phyloP scores from a whole-genome alignment of 768 basidiomycete species.

The Podaxis mareebaensis region DNA sequence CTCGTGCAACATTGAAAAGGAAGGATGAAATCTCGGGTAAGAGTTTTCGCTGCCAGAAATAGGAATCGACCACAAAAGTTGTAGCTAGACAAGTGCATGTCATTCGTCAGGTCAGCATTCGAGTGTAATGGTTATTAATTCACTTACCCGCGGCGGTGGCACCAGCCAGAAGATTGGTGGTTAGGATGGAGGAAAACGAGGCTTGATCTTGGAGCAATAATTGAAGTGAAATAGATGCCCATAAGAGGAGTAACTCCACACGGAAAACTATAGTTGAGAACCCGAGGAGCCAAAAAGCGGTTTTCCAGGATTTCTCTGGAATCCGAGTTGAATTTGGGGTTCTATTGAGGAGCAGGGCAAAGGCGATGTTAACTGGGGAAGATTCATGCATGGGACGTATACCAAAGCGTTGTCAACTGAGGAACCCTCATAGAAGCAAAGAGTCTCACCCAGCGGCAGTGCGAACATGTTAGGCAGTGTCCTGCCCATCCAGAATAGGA shows the following conservation, averaged over 20 bases:
- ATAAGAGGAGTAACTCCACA: slow-evolving; percentile 72
- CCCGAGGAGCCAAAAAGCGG: slow-evolving; percentile 8
- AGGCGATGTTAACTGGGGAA: slow-evolving; percentile 5
- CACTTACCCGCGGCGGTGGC: slow-evolving; percentile 52
- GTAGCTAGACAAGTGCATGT: slow-evolving; percentile 38
- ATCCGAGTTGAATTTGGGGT: slow-evolving; percentile 30
- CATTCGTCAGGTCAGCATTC: neutral
- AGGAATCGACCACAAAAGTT: slow-evolving; percentile 74
- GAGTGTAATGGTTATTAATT: neutral
- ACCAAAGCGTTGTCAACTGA: neutral
- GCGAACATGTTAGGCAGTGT: slow-evolving; percentile 97
- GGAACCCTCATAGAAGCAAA: neutral
- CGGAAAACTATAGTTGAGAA: slow-evolving; percentile 74
- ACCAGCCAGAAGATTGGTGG: slow-evolving; percentile 50
- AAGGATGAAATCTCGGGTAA: slow-evolving; percentile 79
- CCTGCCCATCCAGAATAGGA: slow-evolving; percentile 91
- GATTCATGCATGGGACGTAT: neutral
- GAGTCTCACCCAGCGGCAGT: slow-evolving; percentile 63
- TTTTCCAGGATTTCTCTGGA: slow-evolving; percentile 15
- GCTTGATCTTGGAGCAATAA: slow-evolving; percentile 43
- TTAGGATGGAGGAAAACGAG: slow-evolving; percentile 43
- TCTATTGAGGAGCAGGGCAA: slow-evolving; percentile 25
- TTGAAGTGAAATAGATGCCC: slow-evolving; percentile 63
- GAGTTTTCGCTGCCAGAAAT: slow-evolving; percentile 74
- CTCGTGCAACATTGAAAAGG: slow-evolving; percentile 85